Conservation (phyloP, 768 basidiomycete species). For the Rhodosporidiobolus sp. region DNA sequence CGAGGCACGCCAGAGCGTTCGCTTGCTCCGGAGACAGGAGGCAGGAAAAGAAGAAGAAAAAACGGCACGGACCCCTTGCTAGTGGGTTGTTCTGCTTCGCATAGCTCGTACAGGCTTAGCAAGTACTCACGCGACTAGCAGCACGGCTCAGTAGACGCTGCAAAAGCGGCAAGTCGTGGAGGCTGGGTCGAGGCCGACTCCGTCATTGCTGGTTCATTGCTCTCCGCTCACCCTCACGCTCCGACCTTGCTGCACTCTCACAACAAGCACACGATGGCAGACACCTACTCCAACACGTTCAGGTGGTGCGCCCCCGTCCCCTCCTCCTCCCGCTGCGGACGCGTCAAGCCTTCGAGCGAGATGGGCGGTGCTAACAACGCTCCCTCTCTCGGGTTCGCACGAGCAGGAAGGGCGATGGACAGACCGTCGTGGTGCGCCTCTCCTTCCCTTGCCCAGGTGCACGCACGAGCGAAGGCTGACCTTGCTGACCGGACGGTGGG, state of each 20-base stretch:
- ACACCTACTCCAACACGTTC: conserved; percentile 33
- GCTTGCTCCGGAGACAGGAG: no score
- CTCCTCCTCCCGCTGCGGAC: background rate
- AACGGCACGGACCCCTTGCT: no score
- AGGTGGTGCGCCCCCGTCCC: conserved; percentile 25
- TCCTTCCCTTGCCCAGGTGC: conserved; percentile 57
- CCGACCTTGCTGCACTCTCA: no score
- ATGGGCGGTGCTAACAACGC: background rate
- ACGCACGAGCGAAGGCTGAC: background rate
- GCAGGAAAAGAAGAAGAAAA: no score
- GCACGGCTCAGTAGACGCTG: no score
- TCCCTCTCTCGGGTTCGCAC: background rate
- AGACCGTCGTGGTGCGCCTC: conserved; percentile 11
- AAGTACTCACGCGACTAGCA: no score
- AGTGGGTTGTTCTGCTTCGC: no score
- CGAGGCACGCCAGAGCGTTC: no score
- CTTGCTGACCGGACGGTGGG: background rate
- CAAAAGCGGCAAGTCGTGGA: no score
- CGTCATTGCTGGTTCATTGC: background rate
- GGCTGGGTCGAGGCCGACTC: no score
- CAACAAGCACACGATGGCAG: background rate
- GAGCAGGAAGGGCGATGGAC: conserved; percentile 21
- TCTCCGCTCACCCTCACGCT: no score
- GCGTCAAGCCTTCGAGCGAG: background rate
- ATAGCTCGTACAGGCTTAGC: no score